Evolutionary conservation across 345 rosid genomes (phyloP), one percentile per base, ranked within the genome.

Genomic region (Salix suchowensis): DNA sequence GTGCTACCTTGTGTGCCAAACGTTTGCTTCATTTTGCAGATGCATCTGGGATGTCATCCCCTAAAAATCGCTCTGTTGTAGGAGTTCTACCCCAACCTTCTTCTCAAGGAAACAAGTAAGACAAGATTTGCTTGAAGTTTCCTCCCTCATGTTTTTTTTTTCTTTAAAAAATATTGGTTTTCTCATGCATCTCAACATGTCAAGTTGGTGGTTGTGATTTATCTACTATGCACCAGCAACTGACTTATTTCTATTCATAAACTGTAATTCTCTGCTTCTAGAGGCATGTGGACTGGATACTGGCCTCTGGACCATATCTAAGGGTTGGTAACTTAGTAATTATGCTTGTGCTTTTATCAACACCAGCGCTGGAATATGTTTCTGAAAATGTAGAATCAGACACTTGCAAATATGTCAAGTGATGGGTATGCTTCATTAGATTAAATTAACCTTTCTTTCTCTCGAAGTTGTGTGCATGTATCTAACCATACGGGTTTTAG

Each of bases 71-170:
- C 39, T 61, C 84, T 62, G 74, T 81, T 62, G 84, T 81, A 60
- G 84, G 84, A 40, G 71, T 77, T 68, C 80, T 81, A 14, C 79
- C 80, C 28, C 84, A 81, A 64, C 84, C 80, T 72, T 65, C 67
- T 76, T 72, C 74, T 62, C 74, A 60, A 39, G 80, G 77, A 73
- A 76, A 77, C 60, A 81, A 80, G 84, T 40, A 60, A 72, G 84
- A 67, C 23, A 21, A 72, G 73, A 19, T 71, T 78, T 23, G 30
- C 80, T 69, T 50, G 26, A 76, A 67, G 36, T 82, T 75, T 36
- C 58, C 6, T 6, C 23, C 15, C 23, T 48, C 32, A 28, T 75
- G 24, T 30, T 15, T 15, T 21, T 26, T 66, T 15, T 66, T 32
- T 14, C 34, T 26, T 40, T 24, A 24, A 11, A 58, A 36, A 28